Conservation (phyloP, 352 stramenopile species). For the Pythium utonaiense region DNA sequence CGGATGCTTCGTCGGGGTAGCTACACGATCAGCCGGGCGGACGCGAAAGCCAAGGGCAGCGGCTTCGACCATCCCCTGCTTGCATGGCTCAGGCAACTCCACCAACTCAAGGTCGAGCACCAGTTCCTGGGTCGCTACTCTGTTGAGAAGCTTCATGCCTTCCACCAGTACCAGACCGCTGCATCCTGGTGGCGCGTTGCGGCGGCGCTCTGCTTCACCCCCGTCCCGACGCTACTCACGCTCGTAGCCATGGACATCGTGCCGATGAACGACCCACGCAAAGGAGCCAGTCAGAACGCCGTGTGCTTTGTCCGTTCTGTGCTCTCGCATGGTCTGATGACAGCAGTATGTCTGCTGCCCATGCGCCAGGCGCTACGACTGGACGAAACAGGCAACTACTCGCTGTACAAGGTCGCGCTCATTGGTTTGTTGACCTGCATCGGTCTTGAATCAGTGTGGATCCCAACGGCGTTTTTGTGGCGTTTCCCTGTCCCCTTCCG, state of each 20-base stretch:
- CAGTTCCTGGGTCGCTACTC: conserved; percentile 28
- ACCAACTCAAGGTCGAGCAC: conserved; percentile 29
- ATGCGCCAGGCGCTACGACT: conserved; percentile 19
- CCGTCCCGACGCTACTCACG: conserved; percentile 10
- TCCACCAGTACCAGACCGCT: conserved; percentile 24
- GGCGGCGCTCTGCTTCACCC: conserved; percentile 22
- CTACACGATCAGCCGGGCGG: background rate
- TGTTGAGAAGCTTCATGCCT: conserved; percentile 32
- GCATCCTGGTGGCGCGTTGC: conserved; percentile 13
- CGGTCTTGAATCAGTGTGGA: conserved; percentile 8
- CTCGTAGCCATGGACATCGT: conserved; percentile 8
- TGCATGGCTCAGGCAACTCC: conserved; percentile 4
- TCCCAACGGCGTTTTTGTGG: conserved; percentile 19
- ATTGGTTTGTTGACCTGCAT: conserved; percentile 12
- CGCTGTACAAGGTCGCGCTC: background rate
- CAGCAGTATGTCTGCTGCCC: conserved; percentile 6
- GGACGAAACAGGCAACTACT: background rate
- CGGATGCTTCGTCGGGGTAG: background rate
- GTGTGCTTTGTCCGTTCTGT: conserved; percentile 12
- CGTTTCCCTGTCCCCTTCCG: conserved; percentile 13
- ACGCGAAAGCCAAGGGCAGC: background rate
- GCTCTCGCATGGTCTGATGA: conserved; percentile 8
- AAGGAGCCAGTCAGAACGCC: background rate
- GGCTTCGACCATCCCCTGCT: too few relatives aligned
- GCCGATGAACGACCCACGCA: conserved; percentile 8